Percentiles rank a stretch among this genome's conserved stretches.
Conservation (phyloP, 805 yeast species). For the Wickerhamiella siamensis region DNA sequence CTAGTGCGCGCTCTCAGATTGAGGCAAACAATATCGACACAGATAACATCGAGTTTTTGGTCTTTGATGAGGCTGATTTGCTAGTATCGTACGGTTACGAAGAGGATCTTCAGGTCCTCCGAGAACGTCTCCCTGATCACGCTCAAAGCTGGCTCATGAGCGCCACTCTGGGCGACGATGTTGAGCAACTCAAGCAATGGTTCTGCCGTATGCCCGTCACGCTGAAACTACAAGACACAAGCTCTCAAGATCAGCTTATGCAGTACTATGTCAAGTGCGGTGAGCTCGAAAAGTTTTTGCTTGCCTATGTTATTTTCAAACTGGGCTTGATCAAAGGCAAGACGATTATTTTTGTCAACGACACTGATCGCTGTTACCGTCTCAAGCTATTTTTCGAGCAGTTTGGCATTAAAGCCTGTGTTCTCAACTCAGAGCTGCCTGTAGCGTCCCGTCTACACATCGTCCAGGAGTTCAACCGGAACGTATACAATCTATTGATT, state of each 20-base stretch:
- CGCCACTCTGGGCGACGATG: constrained; percentile 84
- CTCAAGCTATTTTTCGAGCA: constrained; percentile 83
- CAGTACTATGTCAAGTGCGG: constrained; percentile 79
- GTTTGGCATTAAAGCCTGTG: constrained; percentile 80
- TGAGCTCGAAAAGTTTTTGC: constrained; percentile 82
- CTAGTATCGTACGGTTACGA: constrained; percentile 80
- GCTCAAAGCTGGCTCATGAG: constrained; percentile 90
- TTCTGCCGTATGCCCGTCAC: constrained; percentile 78
- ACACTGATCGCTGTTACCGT: constrained; percentile 89
- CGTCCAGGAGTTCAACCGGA: constrained; percentile 87
- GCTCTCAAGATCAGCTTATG: constrained; percentile 37
- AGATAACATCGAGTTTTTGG: constrained; percentile 48
- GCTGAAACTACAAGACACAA: constrained; percentile 62
- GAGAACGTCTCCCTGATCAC: constrained; percentile 43
- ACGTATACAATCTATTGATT: constrained; percentile 70
- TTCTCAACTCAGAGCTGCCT: constrained; percentile 85
- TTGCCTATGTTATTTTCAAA: constrained; percentile 85
- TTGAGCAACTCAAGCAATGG: constrained; percentile 55
- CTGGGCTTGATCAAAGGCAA: constrained; percentile 80
- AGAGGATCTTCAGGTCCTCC: constrained; percentile 62
- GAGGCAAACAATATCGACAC: constrained; percentile 36
- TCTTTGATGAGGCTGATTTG: constrained; percentile 91
- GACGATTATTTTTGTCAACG: constrained; percentile 78
- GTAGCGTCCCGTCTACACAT: constrained; percentile 85
- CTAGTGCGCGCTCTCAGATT: constrained; percentile 44